Conservation (phyloP, 352 stramenopile species). For the Phytophthora pisi region DNA sequence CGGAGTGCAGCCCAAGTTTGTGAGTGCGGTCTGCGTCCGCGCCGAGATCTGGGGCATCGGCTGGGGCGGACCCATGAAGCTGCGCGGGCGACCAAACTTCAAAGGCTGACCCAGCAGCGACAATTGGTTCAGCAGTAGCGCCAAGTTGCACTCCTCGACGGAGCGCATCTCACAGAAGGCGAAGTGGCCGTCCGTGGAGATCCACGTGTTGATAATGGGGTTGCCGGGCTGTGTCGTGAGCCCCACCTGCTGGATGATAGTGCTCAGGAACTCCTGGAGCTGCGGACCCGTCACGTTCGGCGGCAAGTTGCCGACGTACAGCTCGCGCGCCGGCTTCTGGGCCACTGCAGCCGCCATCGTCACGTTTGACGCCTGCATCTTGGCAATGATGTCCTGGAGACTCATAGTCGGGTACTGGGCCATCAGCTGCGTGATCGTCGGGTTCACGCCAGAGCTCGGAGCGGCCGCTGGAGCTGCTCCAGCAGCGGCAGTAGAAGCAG, state of each 20-base stretch:
- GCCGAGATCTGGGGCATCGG: slow-evolving; percentile 70
- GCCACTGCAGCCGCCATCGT: slow-evolving; percentile 74
- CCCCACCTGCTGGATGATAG: slow-evolving; percentile 89
- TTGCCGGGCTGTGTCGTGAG: slow-evolving; percentile 78
- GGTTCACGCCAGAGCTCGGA: slow-evolving; percentile 49
- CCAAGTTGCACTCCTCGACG: slow-evolving; percentile 87
- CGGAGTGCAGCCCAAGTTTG: slow-evolving; percentile 81
- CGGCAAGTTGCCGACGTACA: slow-evolving; percentile 89
- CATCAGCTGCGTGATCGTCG: slow-evolving; percentile 90
- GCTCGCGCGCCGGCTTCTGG: slow-evolving; percentile 80
- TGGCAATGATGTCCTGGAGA: slow-evolving; percentile 88
- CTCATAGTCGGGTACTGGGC: slow-evolving; percentile 88
- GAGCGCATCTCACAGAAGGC: slow-evolving; percentile 90
- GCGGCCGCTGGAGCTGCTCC: slow-evolving; percentile 23
- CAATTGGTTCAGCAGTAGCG: slow-evolving; percentile 83
- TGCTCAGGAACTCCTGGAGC: slow-evolving; percentile 86
- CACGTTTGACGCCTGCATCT: slow-evolving; percentile 86
- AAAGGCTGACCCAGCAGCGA: slow-evolving; percentile 79
- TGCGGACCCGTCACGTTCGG: slow-evolving; percentile 81
- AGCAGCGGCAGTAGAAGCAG: slow-evolving; percentile 7
- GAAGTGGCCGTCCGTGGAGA: slow-evolving; percentile 86
- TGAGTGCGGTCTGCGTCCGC: slow-evolving; percentile 76
- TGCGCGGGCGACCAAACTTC: slow-evolving; percentile 86
- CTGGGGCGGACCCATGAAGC: slow-evolving; percentile 84
- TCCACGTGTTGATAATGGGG: slow-evolving; percentile 87